Base-by-base conservation (phyloP, 306 rosid genomes). In the peach (Prunus persica) region DNA sequence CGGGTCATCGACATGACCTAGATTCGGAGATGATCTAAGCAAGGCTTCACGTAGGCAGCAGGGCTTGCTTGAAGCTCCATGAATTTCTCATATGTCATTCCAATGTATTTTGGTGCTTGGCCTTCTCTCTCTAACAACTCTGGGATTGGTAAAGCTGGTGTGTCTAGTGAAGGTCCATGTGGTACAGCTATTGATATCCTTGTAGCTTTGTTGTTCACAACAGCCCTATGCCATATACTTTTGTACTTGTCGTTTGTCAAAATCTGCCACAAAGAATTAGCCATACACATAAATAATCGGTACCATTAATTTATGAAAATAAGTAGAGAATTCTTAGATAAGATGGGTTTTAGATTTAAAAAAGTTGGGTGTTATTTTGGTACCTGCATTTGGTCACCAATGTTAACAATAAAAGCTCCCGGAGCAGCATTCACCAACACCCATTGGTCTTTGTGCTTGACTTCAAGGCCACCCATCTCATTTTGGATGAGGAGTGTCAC, bases 191-290 rank as follows among this genome's bases (percentile, higher is more conserved):
- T 7, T 0, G 90, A 86, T 50, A 86, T 86, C 79, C 92, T 86
- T 2, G 87, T 84, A 18, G 85, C 86, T 73, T 72, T 82, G 70
- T 78, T 82, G 78, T 85, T 83, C 75, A 83, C 85, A 16, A 22
- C 50, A 47, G 88, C 93, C 50, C 91, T 63, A 78, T 89, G 91
- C 56, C 88, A 51, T 2, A 84, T 74, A 64, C 91, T 87, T 50
- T 72, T 87, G 84, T 87, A 89, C 77, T 82, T 87, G 3, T 88
- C 91, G 57, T 89, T 89, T 54, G 89, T 87, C 82, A 82, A 3
- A 49, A 87, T 74, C 72, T 82, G 77, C 3, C 52, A 49, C 52
- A 49, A 49, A 49, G 2, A 49, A 49, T 49, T 49, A 49, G 13
- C 15, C 16, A 49, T 49, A 1, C 6, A 1, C 54, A 3, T 49